Evolutionary conservation across 805 yeast species (phyloP), one percentile per base, ranked within the genome.

Genomic region (Ogataea sp.): DNA sequence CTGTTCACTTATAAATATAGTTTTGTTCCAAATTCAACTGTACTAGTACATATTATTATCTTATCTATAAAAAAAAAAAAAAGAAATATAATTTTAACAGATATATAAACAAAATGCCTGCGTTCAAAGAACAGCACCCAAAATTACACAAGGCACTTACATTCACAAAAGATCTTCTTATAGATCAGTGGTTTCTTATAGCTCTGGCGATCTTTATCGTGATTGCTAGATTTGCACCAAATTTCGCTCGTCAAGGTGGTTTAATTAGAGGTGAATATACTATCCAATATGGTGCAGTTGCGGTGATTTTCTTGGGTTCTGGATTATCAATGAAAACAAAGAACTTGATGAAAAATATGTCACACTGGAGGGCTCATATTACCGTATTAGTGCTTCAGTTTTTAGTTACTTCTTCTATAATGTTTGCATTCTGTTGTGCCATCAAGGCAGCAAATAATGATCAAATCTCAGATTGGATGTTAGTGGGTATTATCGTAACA

Each of bases 211-310:
- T 81, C 1, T 77, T 83, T 40, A 71, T 88, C 29, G 80, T 83
- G 8, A 68, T 87, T 26, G 93, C 95, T 0, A 72, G 80, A 48
- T 75, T 77, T 52, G 85, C 77, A 44, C 96, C 96, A 1, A 70
- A 78, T 32, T 86, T 88, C 59, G 96, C 95, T 1, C 71, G 86
- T 41, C 83, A 78, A 47, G 90, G 86, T 14, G 96, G 96, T 2
- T 65, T 78, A 14, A 75, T 87, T 28, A 66, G 71, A 44, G 89
- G 80, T 5, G 77, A 87, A 55, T 86, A 84, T 55, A 65, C 85
- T 33, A 83, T 88, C 26, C 82, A 81, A 11, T 88, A 87, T 54
- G 86, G 88, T 27, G 94, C 94, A 0, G 95, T 87, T 15, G 95
- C 94, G 0, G 62, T 84, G 34, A 88, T 88, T 43, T 87, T 88